These are phyloP conservation scores for Phytophthora podocarpi DNA, from an alignment of 352 stramenopile species.

Conservation along the genomic window DNA sequence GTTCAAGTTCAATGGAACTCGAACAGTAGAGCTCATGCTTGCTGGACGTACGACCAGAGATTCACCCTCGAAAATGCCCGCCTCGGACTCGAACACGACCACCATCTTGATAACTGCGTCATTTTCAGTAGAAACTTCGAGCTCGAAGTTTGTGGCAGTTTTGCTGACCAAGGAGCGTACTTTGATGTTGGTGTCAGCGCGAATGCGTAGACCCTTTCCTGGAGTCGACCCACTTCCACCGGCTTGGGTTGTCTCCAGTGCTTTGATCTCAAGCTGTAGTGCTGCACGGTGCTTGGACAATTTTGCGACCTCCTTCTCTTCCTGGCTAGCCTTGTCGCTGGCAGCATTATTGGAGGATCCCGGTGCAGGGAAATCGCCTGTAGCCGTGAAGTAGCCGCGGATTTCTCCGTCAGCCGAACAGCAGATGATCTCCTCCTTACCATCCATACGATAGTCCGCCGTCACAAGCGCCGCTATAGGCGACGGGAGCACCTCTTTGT, in stretches of 20 bases:
- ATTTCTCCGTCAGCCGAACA: constrained; percentile 83
- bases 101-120: constrained; percentile 91
- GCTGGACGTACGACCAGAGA: constrained; percentile 71
- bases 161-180: constrained; percentile 64
- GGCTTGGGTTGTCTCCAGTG: constrained; percentile 58
- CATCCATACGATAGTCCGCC: constrained; percentile 90
- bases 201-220: constrained; percentile 58
- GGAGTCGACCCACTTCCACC: constrained; percentile 12
- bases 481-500: constrained; percentile 76
- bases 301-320: constrained; percentile 82
- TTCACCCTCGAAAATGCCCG: constrained; percentile 87
- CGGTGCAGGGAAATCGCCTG: constrained; percentile 45
- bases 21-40: constrained; percentile 47
- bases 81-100: constrained; percentile 86
- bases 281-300: constrained; percentile 82
- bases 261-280: constrained; percentile 79
- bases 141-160: constrained; percentile 63
- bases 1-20: constrained; percentile 59
- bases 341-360: constrained; percentile 14
- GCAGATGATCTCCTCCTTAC: constrained; percentile 89
- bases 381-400: constrained; percentile 61
- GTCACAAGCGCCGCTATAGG: constrained; percentile 73
- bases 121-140: constrained; percentile 85
- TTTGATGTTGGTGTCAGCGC: constrained; percentile 61
- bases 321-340: constrained; percentile 50